Conservation (phyloP, 495 filamentous ascomycete genomes). For the Tuber indicum region DNA sequence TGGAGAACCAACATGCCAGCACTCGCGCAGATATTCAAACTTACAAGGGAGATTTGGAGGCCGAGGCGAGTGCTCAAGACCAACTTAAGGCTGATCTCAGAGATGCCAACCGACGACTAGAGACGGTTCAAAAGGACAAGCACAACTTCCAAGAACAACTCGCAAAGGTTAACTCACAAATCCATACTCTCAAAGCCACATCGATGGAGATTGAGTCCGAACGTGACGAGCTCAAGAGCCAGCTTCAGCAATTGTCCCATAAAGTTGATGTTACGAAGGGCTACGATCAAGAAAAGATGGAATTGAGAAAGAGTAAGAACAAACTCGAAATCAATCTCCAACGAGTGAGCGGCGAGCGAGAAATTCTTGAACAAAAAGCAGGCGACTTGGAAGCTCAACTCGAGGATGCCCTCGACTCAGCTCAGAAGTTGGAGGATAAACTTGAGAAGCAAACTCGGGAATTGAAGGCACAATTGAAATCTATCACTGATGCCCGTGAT, state of each 20-base stretch:
- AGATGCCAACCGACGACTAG: slow-evolving; percentile 39
- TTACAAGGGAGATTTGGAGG: slow-evolving; percentile 53
- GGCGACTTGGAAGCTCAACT: slow-evolving; percentile 44
- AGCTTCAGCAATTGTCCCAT: slow-evolving; percentile 48
- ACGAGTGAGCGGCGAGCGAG: slow-evolving; percentile 50
- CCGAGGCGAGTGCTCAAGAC: slow-evolving; percentile 40
- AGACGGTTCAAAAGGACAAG: slow-evolving; percentile 44
- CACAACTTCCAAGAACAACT: slow-evolving; percentile 59
- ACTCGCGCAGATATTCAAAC: slow-evolving; percentile 51
- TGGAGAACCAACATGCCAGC: slow-evolving; percentile 48
- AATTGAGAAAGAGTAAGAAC: slow-evolving; percentile 51
- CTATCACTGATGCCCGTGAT: slow-evolving; percentile 46
- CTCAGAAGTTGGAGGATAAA: slow-evolving; percentile 41
- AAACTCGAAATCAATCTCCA: slow-evolving; percentile 54
- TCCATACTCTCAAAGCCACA: slow-evolving; percentile 52
- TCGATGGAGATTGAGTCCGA: slow-evolving; percentile 55
- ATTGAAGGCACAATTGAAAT: slow-evolving; percentile 41
- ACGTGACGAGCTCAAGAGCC: slow-evolving; percentile 56
- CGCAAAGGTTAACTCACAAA: slow-evolving; percentile 54
- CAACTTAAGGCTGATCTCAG: slow-evolving; percentile 41
- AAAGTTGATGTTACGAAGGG: slow-evolving; percentile 47
- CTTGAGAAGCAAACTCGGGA: slow-evolving; percentile 39
- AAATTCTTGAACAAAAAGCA: slow-evolving; percentile 47
- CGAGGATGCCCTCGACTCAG: slow-evolving; percentile 41
- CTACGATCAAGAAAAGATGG: slow-evolving; percentile 54